Conservation (phyloP, 169 alveolate genomes). For the Sarcocystis neurona region DNA sequence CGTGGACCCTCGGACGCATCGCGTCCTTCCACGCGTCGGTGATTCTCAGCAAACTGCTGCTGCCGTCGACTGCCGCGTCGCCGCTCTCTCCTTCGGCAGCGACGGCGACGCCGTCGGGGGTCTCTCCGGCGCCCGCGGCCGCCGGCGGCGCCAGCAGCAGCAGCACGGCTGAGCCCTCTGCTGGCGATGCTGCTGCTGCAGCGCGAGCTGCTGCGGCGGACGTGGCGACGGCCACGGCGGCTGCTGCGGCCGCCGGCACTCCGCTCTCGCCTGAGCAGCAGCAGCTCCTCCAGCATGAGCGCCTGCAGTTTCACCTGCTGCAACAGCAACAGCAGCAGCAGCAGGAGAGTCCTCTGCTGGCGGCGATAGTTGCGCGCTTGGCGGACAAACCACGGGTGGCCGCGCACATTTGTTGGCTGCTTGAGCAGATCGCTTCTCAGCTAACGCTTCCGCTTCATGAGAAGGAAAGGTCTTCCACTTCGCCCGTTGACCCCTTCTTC, state of each 20-base stretch:
- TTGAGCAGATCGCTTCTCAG: constrained; percentile 62
- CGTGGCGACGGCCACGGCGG: too few species aligned
- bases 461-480: constrained; percentile 9
- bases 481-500: constrained; percentile 61
- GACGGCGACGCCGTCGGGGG: constrained; percentile 52
- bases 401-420: constrained; percentile 65
- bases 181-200: too few species aligned
- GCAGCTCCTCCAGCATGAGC: too few species aligned
- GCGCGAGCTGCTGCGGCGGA: too few species aligned
- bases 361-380: constrained; percentile 59
- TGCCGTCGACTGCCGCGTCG: too few species aligned
- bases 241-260: constrained; percentile 63
- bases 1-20: constrained; percentile 91
- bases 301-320: too few species aligned
- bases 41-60: constrained; percentile 78
- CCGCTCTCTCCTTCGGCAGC: too few species aligned
- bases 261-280: too few species aligned
- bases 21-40: constrained; percentile 85
- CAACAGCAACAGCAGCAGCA: too few species aligned
- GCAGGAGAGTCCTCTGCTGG: constrained; percentile 43
- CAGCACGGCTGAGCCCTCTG: too few species aligned
- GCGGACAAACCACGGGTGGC: constrained; percentile 69
- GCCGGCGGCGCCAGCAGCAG: constrained; percentile 14
- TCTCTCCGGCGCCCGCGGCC: constrained; percentile 11
- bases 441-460: constrained; percentile 31